These are phyloP conservation scores for Ormosia semicastrata DNA, from an alignment of 306 rosid genomes.

Conservation along the genomic window DNA sequence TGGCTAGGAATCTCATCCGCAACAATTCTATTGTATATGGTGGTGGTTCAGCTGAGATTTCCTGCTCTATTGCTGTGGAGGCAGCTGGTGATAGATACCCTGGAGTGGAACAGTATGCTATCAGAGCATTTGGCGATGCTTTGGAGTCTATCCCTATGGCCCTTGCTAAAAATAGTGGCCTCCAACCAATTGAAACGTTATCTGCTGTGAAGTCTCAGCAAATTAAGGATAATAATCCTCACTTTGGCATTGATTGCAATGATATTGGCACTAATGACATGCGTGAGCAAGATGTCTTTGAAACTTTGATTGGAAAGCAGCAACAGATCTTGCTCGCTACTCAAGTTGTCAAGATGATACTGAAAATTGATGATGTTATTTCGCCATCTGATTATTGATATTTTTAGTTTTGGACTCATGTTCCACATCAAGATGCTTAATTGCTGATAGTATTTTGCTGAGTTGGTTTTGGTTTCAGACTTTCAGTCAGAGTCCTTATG, in stretches of 20 bases:
- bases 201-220: slow-evolving; percentile 93
- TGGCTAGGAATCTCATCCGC: slow-evolving; percentile 96
- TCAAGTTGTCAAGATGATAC: slow-evolving; percentile 95
- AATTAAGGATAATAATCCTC: slow-evolving; percentile 73
- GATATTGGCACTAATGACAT: slow-evolving; percentile 91
- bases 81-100: slow-evolving; percentile 90
- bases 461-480: neutral
- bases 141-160: slow-evolving; percentile 93
- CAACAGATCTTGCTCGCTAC: slow-evolving; percentile 91
- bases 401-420: neutral
- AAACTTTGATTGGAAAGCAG: slow-evolving; percentile 92
- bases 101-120: slow-evolving; percentile 98
- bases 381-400: slow-evolving; percentile 65
- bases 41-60: slow-evolving; percentile 93
- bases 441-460: slow-evolving; percentile 15
- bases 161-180: slow-evolving; percentile 97
- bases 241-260: slow-evolving; percentile 88
- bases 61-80: slow-evolving; percentile 88
- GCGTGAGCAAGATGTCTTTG: slow-evolving; percentile 87
- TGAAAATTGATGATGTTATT: slow-evolving; percentile 94
- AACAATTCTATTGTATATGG: slow-evolving; percentile 95
- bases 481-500: slow-evolving; percentile 26
- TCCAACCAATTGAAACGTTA: slow-evolving; percentile 92
- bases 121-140: slow-evolving; percentile 94
- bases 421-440: slow-evolving; percentile 9